Evolutionary conservation across 208 protist species (phyloP).

Genomic region (Phytomonas sp.): DNA sequence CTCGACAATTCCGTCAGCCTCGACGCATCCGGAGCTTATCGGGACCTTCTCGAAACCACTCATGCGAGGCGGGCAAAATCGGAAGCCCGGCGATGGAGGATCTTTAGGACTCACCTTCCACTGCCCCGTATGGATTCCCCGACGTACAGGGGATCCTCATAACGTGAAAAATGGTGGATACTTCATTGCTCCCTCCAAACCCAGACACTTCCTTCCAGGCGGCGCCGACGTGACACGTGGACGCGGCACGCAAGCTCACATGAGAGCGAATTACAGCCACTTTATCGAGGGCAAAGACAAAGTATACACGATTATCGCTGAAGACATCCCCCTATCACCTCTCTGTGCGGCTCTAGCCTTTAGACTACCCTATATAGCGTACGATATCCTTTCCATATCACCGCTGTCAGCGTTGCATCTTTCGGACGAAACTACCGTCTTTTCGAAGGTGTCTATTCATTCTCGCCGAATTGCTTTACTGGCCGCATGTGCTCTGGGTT

Average conservation of each 20-base stretch:
- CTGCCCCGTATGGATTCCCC: not conserved
- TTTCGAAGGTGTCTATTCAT: conserved; percentile 15
- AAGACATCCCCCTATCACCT: conserved; percentile 40
- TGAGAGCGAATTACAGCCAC: not conserved
- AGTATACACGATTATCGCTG: conserved; percentile 26
- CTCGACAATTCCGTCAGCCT: not conserved
- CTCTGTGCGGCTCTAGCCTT: conserved; percentile 51
- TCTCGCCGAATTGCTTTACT: conserved; percentile 51
- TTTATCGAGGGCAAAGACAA: not conserved
- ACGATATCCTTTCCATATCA: conserved; percentile 55
- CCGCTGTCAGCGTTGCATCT: conserved; percentile 26
- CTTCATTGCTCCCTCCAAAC: not conserved
- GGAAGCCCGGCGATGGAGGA: not conserved
- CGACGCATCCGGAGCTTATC: not conserved
- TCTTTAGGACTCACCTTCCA: not conserved
- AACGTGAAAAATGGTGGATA: not conserved
- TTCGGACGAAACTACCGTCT: conserved; percentile 3
- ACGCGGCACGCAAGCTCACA: not conserved
- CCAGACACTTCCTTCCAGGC: not conserved
- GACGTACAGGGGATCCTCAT: not conserved
- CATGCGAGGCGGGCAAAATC: not conserved
- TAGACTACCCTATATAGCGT: conserved; percentile 45
- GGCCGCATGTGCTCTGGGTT: conserved; percentile 55
- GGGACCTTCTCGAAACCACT: not conserved
- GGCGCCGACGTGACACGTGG: not conserved